phyloP scores from a whole-genome alignment of 2,329 filamentous ascomycete genomes.

The Ophiostoma ulmi region DNA sequence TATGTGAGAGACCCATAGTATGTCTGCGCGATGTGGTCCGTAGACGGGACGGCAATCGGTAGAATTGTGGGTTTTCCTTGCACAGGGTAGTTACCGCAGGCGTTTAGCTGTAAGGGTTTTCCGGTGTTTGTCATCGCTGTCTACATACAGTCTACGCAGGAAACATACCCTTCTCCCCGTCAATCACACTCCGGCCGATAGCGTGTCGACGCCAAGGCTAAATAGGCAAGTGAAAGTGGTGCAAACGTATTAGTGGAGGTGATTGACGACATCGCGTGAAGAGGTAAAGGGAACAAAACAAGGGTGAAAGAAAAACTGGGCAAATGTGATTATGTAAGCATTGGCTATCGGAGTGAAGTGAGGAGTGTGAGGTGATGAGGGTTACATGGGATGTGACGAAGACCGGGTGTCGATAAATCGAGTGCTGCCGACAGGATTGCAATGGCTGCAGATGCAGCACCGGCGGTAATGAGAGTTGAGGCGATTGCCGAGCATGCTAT shows the following conservation, averaged over 20 bases:
- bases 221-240: conserved; percentile 3
- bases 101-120: not conserved
- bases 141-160: not conserved
- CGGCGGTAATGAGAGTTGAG: not conserved
- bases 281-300: not conserved
- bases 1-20: conserved; percentile 1
- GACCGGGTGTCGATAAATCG: not conserved
- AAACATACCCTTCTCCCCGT: conserved; percentile 1
- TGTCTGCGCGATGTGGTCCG: not conserved
- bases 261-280: conserved; percentile 11
- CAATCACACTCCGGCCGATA: not conserved
- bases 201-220: not conserved
- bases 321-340: not conserved
- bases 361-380: not conserved
- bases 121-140: conserved; percentile 4
- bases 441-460: too few species aligned
- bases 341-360: not conserved
- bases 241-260: not conserved
- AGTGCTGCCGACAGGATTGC: too few species aligned
- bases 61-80: not conserved
- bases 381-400: not conserved
- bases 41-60: conserved; percentile 13
- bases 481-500: too few species aligned
- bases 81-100: not conserved
- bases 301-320: not conserved